phyloP scores from a whole-genome alignment of 2,329 filamentous ascomycete species.

The Fusarium haematococcum region DNA sequence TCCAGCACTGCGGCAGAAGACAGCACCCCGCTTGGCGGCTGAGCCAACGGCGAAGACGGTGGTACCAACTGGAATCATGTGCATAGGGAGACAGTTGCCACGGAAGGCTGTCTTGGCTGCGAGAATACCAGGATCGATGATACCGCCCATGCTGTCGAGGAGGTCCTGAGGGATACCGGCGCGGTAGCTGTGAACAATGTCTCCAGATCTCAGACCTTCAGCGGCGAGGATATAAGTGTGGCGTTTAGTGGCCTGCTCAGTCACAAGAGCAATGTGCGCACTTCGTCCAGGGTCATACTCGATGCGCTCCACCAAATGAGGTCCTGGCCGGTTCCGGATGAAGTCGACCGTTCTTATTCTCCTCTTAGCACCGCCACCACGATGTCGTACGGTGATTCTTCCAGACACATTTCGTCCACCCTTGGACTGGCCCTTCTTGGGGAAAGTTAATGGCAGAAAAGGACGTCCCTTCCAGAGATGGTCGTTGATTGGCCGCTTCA shows the following conservation, averaged over 20 bases:
- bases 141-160: slow-evolving; percentile 90
- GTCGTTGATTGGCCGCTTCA: slow-evolving; percentile 93
- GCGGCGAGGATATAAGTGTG: slow-evolving; percentile 96
- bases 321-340: slow-evolving; percentile 79
- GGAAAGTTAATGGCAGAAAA: slow-evolving; percentile 83
- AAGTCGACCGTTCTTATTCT: slow-evolving; percentile 95
- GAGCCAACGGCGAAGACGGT: slow-evolving; percentile 91
- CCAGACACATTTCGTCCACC: slow-evolving; percentile 93
- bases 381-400: slow-evolving; percentile 87
- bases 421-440: slow-evolving; percentile 92
- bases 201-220: slow-evolving; percentile 91
- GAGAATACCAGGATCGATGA: slow-evolving; percentile 93
- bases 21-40: slow-evolving; percentile 77
- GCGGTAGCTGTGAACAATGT: slow-evolving; percentile 92
- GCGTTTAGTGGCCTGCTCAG: slow-evolving; percentile 76
- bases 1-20: slow-evolving; percentile 94
- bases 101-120: slow-evolving; percentile 94
- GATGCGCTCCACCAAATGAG: slow-evolving; percentile 91
- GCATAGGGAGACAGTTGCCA: slow-evolving; percentile 93
- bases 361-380: slow-evolving; percentile 91
- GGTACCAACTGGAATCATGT: slow-evolving; percentile 96
- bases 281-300: slow-evolving; percentile 96
- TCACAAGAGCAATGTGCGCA: slow-evolving; percentile 91
- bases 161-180: slow-evolving; percentile 88
- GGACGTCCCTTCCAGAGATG: slow-evolving; percentile 96